These are phyloP conservation scores for Pseudopithomyces maydicus DNA, from an alignment of 2,329 filamentous ascomycete genomes.

Conservation along the genomic window DNA sequence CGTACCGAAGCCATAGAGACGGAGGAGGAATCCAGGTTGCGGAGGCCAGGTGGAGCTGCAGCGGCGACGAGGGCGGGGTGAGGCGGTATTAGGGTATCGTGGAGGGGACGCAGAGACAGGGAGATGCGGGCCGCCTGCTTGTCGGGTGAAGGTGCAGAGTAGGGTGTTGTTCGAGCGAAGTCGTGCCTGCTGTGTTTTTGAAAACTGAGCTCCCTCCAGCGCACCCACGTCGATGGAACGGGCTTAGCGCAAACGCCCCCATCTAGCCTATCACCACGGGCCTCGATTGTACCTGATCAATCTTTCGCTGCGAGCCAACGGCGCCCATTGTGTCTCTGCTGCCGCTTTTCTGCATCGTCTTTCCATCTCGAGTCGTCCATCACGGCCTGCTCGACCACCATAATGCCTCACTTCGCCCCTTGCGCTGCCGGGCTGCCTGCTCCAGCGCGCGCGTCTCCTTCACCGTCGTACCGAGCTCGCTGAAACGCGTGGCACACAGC, in stretches of 20 bases:
- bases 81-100: neutral
- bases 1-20: slow-evolving; percentile 43
- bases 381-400: neutral
- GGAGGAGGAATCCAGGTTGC: slow-evolving; percentile 11
- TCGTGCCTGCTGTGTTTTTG: slow-evolving; percentile 35
- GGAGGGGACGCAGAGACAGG: slow-evolving; percentile 1
- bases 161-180: slow-evolving; percentile 8
- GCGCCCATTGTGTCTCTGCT: neutral
- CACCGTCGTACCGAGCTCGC: neutral
- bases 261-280: slow-evolving; percentile 19
- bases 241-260: neutral
- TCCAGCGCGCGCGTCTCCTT: neutral
- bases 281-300: neutral
- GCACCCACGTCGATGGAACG: slow-evolving; percentile 7
- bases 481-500: neutral
- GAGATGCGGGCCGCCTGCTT: slow-evolving; percentile 12
- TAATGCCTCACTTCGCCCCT: neutral
- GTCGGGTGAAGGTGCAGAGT: neutral
- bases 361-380: neutral
- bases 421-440: neutral
- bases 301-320: neutral
- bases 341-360: neutral
- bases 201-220: slow-evolving; percentile 26
- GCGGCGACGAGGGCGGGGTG: slow-evolving; percentile 8
- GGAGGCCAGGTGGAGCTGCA: slow-evolving; percentile 21